These are phyloP conservation scores for Metschnikowia sp. DNA, from an alignment of 805 yeast genomes.

Conservation along the genomic window DNA sequence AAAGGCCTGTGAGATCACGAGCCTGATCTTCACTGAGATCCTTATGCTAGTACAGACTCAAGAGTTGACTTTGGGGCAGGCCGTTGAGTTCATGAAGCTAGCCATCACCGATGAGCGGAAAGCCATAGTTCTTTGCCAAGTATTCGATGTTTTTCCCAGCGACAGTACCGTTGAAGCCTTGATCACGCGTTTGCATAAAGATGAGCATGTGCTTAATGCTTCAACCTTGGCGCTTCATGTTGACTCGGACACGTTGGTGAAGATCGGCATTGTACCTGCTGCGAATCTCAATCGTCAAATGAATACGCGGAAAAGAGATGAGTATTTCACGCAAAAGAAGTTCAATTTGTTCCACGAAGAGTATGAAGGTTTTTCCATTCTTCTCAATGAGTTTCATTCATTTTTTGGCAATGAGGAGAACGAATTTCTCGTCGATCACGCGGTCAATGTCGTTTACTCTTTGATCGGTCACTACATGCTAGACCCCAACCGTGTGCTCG, in stretches of 20 bases:
- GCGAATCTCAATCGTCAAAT: slow-evolving; percentile 34
- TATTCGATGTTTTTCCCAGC: slow-evolving; percentile 36
- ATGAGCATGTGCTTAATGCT: slow-evolving; percentile 26
- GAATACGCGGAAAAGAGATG: slow-evolving; percentile 38
- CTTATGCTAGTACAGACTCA: slow-evolving; percentile 26
- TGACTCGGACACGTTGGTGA: slow-evolving; percentile 26
- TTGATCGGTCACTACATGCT: slow-evolving; percentile 72
- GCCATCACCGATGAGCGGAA: slow-evolving; percentile 29
- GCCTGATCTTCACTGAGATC: slow-evolving; percentile 33
- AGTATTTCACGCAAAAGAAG: slow-evolving; percentile 48
- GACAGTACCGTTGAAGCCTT: slow-evolving; percentile 21
- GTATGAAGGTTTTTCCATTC: slow-evolving; percentile 71
- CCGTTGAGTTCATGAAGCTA: slow-evolving; percentile 23
- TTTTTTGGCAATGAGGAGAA: slow-evolving; percentile 43
- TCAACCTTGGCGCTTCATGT: slow-evolving; percentile 31
- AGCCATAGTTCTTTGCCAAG: slow-evolving; percentile 37
- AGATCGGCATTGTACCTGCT: slow-evolving; percentile 29
- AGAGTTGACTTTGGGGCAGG: slow-evolving; percentile 13
- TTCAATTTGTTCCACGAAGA: slow-evolving; percentile 72
- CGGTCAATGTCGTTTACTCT: slow-evolving; percentile 47
- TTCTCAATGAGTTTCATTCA: slow-evolving; percentile 47
- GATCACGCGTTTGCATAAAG: slow-evolving; percentile 10
- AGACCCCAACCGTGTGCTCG: slow-evolving; percentile 69
- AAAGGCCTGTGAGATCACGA: slow-evolving; percentile 18
- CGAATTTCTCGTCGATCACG: slow-evolving; percentile 39